Evolutionary conservation across 1,284 basidiomycete species (phyloP).

Genomic region (Puccinia hordei): DNA sequence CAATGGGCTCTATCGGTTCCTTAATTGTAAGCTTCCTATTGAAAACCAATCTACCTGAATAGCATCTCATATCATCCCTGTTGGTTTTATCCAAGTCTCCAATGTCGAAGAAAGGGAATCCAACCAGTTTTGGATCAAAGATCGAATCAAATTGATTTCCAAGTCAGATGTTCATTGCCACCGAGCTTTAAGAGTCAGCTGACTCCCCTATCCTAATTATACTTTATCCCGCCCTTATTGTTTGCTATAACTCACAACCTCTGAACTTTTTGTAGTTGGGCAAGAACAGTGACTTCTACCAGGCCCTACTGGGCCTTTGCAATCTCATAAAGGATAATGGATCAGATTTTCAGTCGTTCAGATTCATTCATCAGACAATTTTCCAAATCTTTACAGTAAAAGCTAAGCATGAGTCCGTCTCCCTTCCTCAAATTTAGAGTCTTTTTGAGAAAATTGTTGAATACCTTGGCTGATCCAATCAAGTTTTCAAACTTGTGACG

Average conservation of each 20-base stretch:
- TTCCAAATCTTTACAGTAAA: slow-evolving; percentile 36
- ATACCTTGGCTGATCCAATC: background rate
- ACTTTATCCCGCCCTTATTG: background rate
- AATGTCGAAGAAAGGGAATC: slow-evolving; percentile 15
- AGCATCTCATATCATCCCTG: background rate
- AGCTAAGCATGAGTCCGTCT: slow-evolving; percentile 33
- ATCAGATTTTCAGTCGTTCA: slow-evolving; percentile 28
- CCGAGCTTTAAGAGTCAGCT: slow-evolving; percentile 29
- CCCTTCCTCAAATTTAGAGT: background rate
- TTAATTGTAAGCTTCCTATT: slow-evolving; percentile 21
- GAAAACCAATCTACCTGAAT: background rate
- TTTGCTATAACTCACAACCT: background rate
- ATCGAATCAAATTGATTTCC: slow-evolving; percentile 33
- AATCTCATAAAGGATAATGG: slow-evolving; percentile 27
- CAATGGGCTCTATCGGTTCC: slow-evolving; percentile 25
- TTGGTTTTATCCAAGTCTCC: slow-evolving; percentile 12
- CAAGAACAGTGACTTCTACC: slow-evolving; percentile 13
- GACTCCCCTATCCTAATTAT: background rate
- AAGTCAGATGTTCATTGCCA: slow-evolving; percentile 43
- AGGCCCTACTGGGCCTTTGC: slow-evolving; percentile 23
- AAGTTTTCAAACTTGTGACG: background rate
- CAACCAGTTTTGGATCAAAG: slow-evolving; percentile 9
- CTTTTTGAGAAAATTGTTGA: background rate
- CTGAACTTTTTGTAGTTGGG: slow-evolving; percentile 13
- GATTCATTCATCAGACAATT: slow-evolving; percentile 28